Conservation (phyloP, 768 basidiomycete species). For the Amanita pseudoporphyria region DNA sequence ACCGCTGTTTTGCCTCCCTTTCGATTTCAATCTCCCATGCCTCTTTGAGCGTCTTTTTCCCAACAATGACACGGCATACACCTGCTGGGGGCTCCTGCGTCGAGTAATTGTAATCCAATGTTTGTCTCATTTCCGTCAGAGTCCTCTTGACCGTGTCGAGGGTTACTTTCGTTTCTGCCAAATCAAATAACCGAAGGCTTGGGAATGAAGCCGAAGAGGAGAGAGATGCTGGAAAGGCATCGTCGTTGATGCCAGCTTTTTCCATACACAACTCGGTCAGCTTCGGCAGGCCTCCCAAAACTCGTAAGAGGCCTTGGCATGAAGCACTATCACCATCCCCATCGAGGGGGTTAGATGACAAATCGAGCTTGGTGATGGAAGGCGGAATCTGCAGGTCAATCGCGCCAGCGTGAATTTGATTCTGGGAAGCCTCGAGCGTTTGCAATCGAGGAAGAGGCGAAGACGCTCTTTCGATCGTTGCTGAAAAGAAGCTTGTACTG, state of each 20-base stretch:
- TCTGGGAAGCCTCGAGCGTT: slow-evolving; percentile 57
- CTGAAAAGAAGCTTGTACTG: slow-evolving; percentile 53
- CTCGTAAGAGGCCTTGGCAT: slow-evolving; percentile 32
- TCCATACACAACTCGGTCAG: slow-evolving; percentile 51
- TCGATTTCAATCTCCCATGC: slow-evolving; percentile 77
- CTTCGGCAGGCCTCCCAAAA: slow-evolving; percentile 35
- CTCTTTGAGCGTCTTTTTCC: slow-evolving; percentile 64
- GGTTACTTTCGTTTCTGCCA: slow-evolving; percentile 56
- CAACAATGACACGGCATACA: slow-evolving; percentile 47
- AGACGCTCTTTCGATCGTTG: slow-evolving; percentile 50
- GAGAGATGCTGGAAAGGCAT: slow-evolving; percentile 39
- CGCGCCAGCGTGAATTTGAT: slow-evolving; percentile 44
- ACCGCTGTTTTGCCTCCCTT: slow-evolving; percentile 28
- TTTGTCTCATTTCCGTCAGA: slow-evolving; percentile 38
- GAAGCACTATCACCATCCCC: slow-evolving; percentile 13
- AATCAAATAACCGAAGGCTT: slow-evolving; percentile 45
- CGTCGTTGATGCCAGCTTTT: slow-evolving; percentile 50
- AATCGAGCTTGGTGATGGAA: slow-evolving; percentile 45
- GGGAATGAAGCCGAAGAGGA: slow-evolving; percentile 36
- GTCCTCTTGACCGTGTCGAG: slow-evolving; percentile 33
- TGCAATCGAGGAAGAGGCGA: slow-evolving; percentile 57
- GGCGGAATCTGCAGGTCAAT: slow-evolving; percentile 50
- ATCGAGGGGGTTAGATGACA: slow-evolving; percentile 60
- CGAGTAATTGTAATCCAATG: slow-evolving; percentile 44
- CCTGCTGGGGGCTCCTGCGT: slow-evolving; percentile 44